Evolutionary conservation across 2,329 filamentous ascomycete genomes (phyloP), one percentile per base, ranked within the genome.

Genomic region (Cercospora zeina): DNA sequence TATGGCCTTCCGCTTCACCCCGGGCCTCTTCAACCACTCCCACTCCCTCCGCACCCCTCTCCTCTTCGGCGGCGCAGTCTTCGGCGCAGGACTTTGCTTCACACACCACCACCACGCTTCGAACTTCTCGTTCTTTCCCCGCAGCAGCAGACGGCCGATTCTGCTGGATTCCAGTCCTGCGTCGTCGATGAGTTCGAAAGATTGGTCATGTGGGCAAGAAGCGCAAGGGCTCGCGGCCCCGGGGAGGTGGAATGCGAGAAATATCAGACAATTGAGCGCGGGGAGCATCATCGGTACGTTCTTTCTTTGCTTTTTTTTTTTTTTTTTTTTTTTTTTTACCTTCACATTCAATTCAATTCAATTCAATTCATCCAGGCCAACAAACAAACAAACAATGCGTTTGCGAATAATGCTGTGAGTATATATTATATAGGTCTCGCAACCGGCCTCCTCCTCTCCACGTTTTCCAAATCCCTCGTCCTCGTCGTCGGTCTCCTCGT

Each of bases 381-480:
- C n/a, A n/a, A n/a, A n/a, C n/a, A n/a, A n/a, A n/a, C n/a, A n/a
- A n/a, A n/a, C n/a, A n/a, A n/a, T n/a, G n/a, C n/a, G n/a, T n/a
- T n/a, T n/a, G n/a, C 16, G 37, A 42, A 5, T 19, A 47, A 9
- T 31, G 42, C 1, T 21, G 4, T 13, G 33, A 30, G 10, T 7
- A 34, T 31, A 4, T 13, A 42, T 1, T 53, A 9, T 31, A 4
- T 13, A 88, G 87, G 87, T 16, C 84, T 89, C 59, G 69, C 83
- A n/a, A 76, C 82, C 2, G 89, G 89, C 1, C 69, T 93, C 33
- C 77, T 87, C 0, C 81, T 92, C 27, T 86, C 86, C 62, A 78
- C 88, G 14, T 91, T 93, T 74, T 91, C 88, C 8, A 85, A 85
- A 71, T 85, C 87, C 1, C 77, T 93, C 53, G 87, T 88, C 1